Evolutionary conservation across 2,329 filamentous ascomycete genomes (phyloP), one percentile per base, ranked within the genome.

Genomic region (Bisporella sp.): DNA sequence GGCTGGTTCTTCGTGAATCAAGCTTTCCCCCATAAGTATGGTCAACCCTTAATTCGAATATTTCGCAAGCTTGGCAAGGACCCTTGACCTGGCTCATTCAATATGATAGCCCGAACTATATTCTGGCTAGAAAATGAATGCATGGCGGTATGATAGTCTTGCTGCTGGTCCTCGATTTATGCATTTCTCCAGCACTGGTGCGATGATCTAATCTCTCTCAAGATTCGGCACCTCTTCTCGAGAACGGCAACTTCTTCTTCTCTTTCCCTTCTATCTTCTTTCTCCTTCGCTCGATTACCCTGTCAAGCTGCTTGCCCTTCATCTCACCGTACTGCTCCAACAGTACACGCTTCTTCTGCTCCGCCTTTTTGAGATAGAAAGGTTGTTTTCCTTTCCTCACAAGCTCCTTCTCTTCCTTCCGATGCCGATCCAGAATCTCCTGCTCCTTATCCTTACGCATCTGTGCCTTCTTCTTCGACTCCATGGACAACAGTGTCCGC

Each of bases 261-360:
- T 97, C 93, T 74, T 86, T 92, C 7, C 81, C 75, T 1, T 87
- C 82, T 48, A 89, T 74, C 84, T 96, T 96, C 84, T 96, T 96
- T 69, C 89, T 75, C 71, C 86, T 83, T 66, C 88, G 78, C 75
- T 95, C 89, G 62, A 97, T 88, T 11, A 85, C 82, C 72, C 84
- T 86, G 55, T 95, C 87, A 53, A 90, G 79, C 69, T 96, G 84
- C 66, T 84, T 85, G 65, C 86, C 85, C 69, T 88, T 93, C 85
- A 97, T 86, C 53, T 80, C 79, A 60, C 84, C 79, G 69, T 87
- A 96, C 66, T 85, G 82, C 61, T 93, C 84, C 64, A 87, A 74
- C 55, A 96, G 73, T 50, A 90, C 75, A 68, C 85, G 75, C 75
- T 92, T 89, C 83, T 93, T 95, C 74, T 93, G 81, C 71, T 96